These are phyloP conservation scores for Voacanga thouarsii DNA, from an alignment of 257 asterid species.

Conservation along the genomic window DNA sequence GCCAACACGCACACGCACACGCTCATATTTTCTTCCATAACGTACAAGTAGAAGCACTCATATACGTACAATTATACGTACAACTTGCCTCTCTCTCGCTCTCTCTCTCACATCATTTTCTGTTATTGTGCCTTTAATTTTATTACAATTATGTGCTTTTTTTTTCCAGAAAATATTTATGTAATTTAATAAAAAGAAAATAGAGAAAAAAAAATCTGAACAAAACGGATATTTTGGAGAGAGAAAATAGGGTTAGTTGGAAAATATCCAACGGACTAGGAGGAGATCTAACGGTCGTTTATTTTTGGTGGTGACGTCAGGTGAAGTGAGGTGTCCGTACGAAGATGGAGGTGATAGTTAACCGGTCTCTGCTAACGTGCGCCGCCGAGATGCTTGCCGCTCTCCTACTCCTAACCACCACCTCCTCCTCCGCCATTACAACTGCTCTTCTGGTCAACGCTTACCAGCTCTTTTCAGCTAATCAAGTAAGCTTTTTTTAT, in stretches of 20 bases:
- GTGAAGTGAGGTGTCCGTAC: constrained; percentile 23
- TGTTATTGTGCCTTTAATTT: not conserved
- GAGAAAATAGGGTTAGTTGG: not conserved
- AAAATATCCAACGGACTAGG: constrained; percentile 14
- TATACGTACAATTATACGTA: not conserved
- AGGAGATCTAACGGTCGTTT: constrained; percentile 29
- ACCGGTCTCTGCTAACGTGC: constrained; percentile 50
- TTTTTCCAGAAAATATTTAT: too few relatives aligned
- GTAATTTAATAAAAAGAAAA: too few relatives aligned
- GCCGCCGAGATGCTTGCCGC: constrained; percentile 33
- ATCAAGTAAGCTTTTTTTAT: constrained; percentile 23
- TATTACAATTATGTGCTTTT: not conserved
- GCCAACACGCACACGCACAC: not conserved
- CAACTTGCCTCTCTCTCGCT: not conserved
- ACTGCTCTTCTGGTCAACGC: constrained; percentile 28
- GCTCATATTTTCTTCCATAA: not conserved
- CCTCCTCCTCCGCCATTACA: not conserved
- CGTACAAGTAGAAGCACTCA: not conserved
- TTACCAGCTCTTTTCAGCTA: constrained; percentile 26
- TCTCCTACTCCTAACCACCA: constrained; percentile 15
- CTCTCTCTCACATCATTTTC: not conserved
- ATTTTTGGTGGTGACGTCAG: constrained; percentile 23
- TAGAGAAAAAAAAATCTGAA: too few relatives aligned
- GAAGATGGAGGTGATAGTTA: constrained; percentile 48
- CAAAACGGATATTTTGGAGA: too few relatives aligned